Conservation (phyloP, 805 yeast species). For the Wickerhamiella vanderwaltii region DNA sequence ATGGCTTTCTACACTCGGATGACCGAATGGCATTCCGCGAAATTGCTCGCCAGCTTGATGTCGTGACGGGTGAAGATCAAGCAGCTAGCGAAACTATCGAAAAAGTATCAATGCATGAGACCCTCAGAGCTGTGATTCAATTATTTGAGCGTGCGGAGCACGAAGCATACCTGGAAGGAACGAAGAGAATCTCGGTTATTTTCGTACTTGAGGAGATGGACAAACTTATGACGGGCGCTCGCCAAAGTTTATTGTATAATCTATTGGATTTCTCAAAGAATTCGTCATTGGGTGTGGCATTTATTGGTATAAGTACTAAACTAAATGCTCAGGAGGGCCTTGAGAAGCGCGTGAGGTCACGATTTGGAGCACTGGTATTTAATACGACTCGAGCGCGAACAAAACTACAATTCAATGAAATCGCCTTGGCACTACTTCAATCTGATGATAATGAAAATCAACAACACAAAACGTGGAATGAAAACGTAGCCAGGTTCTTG, state of each 20-base stretch:
- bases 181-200: slow-evolving; percentile 42
- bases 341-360: slow-evolving; percentile 81
- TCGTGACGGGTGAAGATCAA: slow-evolving; percentile 23
- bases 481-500: slow-evolving; percentile 14
- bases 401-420: slow-evolving; percentile 39
- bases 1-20: slow-evolving; percentile 60
- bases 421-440: slow-evolving; percentile 34
- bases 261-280: slow-evolving; percentile 76
- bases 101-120: slow-evolving; percentile 23
- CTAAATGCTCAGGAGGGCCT: slow-evolving; percentile 65
- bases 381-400: slow-evolving; percentile 41
- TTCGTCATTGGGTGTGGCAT: slow-evolving; percentile 58
- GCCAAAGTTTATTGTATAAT: slow-evolving; percentile 79
- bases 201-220: slow-evolving; percentile 82
- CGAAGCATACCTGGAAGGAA: slow-evolving; percentile 8
- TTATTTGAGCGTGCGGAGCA: slow-evolving; percentile 22
- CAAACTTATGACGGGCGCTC: slow-evolving; percentile 51
- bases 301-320: slow-evolving; percentile 67
- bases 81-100: slow-evolving; percentile 23
- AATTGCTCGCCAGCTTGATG: slow-evolving; percentile 73
- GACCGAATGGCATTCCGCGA: slow-evolving; percentile 73
- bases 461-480: slow-evolving; percentile 18
- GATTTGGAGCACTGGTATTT: slow-evolving; percentile 74
- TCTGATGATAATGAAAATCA: slow-evolving; percentile 20
- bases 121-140: slow-evolving; percentile 21